Conservation (phyloP, 208 protist species). For the Trypanosoma scelopori region DNA sequence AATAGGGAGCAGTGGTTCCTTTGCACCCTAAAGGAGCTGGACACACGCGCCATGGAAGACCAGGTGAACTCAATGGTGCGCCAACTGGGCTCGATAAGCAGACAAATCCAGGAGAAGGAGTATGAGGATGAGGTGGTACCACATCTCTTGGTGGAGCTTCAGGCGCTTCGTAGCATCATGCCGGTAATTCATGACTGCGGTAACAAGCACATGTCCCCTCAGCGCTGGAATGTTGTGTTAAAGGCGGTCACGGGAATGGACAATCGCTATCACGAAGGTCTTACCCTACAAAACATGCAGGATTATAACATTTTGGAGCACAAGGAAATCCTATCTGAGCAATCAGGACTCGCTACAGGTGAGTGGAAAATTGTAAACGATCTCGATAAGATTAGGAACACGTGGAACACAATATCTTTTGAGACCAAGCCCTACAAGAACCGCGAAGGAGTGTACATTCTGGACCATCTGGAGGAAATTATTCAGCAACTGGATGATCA, state of each 20-base stretch:
- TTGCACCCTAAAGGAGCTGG: constrained; percentile 75
- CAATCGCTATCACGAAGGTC: constrained; percentile 86
- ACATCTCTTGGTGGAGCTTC: constrained; percentile 79
- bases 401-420: constrained; percentile 83
- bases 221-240: constrained; percentile 93
- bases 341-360: constrained; percentile 90
- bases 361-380: constrained; percentile 93
- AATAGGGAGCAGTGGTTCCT: constrained; percentile 86
- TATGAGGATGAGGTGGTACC: constrained; percentile 85
- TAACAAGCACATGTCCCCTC: constrained; percentile 90
- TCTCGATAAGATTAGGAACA: constrained; percentile 83
- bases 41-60: constrained; percentile 84
- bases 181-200: constrained; percentile 90
- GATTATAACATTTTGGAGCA: constrained; percentile 81
- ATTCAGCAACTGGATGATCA: constrained; percentile 93
- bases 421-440: constrained; percentile 86
- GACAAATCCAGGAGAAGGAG: constrained; percentile 72
- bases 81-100: constrained; percentile 60
- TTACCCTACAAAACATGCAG: constrained; percentile 79
- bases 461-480: constrained; percentile 89
- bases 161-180: constrained; percentile 77
- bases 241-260: constrained; percentile 79
- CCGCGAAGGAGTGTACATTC: constrained; percentile 87
- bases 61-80: constrained; percentile 80
- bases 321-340: constrained; percentile 87